Evolutionary conservation across 805 yeast genomes (phyloP).

Genomic region (Myxozyma geophila): DNA sequence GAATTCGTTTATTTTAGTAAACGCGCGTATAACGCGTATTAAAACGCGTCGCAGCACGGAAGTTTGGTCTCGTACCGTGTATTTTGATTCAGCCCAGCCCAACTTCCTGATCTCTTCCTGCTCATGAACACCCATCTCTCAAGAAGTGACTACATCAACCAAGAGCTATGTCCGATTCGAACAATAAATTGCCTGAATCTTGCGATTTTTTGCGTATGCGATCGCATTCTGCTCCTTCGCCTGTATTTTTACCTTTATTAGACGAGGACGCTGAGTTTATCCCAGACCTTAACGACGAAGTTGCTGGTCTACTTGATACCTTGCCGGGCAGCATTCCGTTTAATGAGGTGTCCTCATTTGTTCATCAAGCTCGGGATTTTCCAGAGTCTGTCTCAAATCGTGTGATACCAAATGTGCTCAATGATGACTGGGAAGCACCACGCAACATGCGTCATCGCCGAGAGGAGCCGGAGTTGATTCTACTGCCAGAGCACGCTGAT

Average conservation of each 20-base stretch:
- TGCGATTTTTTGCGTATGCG: background rate
- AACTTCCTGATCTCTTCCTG: background rate
- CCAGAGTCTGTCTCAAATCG: no score
- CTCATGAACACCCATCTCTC: background rate
- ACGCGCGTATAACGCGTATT: background rate
- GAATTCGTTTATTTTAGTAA: background rate
- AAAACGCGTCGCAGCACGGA: background rate
- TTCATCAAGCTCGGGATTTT: no score
- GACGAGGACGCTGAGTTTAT: background rate
- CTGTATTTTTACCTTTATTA: slow-evolving; percentile 4
- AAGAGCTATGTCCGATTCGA: background rate
- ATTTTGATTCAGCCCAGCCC: background rate
- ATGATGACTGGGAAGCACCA: no score
- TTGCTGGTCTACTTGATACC: no score
- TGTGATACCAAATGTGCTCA: no score
- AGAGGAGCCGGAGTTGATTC: no score
- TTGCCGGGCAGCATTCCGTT: no score
- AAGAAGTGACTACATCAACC: no score
- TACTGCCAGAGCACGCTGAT: no score
- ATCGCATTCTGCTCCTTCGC: background rate
- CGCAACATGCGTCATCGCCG: no score
- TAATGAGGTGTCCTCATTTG: no score
- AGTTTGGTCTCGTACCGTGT: slow-evolving; percentile 1
- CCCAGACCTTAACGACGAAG: background rate
- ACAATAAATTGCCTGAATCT: background rate